Percentiles rank a stretch among this genome's conserved stretches.
Conservation (phyloP, 1,284 basidiomycete genomes). For the Xerocomus amazonicus region DNA sequence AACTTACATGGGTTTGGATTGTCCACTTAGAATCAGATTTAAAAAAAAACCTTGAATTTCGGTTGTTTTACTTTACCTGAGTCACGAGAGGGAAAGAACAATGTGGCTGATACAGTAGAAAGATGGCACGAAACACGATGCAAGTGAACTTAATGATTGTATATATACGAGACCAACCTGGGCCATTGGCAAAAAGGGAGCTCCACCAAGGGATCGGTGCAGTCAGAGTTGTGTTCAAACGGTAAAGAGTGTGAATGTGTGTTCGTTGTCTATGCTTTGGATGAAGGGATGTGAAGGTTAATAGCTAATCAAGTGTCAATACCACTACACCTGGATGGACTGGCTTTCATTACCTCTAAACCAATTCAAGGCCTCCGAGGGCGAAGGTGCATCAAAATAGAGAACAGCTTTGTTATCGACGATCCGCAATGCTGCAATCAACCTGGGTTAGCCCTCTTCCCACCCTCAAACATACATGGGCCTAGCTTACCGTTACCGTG, state of each 20-base stretch:
- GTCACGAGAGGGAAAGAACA: slow-evolving; percentile 6
- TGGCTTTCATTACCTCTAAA: slow-evolving; percentile 60
- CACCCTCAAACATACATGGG: slow-evolving; percentile 11
- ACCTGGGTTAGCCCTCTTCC: slow-evolving; percentile 5
- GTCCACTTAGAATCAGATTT: neutral
- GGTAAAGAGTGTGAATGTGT: slow-evolving; percentile 8
- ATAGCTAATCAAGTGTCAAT: slow-evolving; percentile 43
- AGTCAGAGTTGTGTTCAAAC: slow-evolving; percentile 3
- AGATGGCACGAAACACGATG: slow-evolving; percentile 31
- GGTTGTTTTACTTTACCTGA: slow-evolving; percentile 28
- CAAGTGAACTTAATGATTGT: slow-evolving; percentile 36
- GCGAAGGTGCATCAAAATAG: slow-evolving; percentile 84
- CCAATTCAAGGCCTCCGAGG: slow-evolving; percentile 84
- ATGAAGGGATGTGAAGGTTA: slow-evolving; percentile 59
- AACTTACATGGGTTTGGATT: too few relatives aligned
- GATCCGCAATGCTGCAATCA: slow-evolving; percentile 62
- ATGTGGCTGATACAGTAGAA: slow-evolving; percentile 35
- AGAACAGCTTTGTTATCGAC: slow-evolving; percentile 89
- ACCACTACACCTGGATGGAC: neutral
- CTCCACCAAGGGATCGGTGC: slow-evolving; percentile 8
- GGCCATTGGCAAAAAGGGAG: slow-evolving; percentile 13
- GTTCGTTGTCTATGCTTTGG: slow-evolving; percentile 39
- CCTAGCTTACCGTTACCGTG: slow-evolving; percentile 69
- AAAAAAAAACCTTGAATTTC: slow-evolving; percentile 4
- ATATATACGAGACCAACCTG: slow-evolving; percentile 34